These are phyloP conservation scores for Xylaria palmicola DNA, from an alignment of 495 filamentous ascomycete genomes.

Conservation along the genomic window DNA sequence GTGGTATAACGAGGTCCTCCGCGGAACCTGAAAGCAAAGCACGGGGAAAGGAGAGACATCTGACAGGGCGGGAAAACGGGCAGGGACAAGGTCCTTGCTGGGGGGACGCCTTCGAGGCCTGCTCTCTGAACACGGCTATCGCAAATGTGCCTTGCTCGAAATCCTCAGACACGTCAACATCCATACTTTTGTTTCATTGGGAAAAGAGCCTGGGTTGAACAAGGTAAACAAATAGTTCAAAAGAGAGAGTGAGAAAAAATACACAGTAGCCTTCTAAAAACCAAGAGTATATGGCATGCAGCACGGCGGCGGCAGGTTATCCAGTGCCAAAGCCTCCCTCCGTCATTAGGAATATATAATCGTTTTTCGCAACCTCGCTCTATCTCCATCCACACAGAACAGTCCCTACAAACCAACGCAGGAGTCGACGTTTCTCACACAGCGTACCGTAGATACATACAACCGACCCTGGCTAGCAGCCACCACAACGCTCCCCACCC, in stretches of 20 bases:
- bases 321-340: slow-evolving; percentile 4
- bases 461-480: neutral
- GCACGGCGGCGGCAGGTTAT: slow-evolving; percentile 3
- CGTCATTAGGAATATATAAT: slow-evolving; percentile 9
- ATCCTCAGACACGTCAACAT: no score
- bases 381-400: neutral
- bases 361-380: neutral
- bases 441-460: slow-evolving; percentile 4
- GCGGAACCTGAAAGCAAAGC: neutral
- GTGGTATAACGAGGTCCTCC: neutral
- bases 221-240: neutral
- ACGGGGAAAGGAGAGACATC: neutral
- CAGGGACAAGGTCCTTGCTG: no score
- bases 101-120: no score
- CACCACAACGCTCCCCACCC: neutral
- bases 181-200: no score
- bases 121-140: no score
- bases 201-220: neutral
- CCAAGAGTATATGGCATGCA: slow-evolving; percentile 8
- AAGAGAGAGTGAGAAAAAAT: slow-evolving; percentile 6
- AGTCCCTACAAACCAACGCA: neutral
- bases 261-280: slow-evolving; percentile 8
- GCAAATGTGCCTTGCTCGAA: no score
- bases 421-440: neutral
- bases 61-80: no score